A percentile compares a stretch with the other conserved stretches of the same genome.
These are phyloP conservation scores for Solanum hybrid DNA, from an alignment of 305 asterid species.

Conservation along the genomic window DNA sequence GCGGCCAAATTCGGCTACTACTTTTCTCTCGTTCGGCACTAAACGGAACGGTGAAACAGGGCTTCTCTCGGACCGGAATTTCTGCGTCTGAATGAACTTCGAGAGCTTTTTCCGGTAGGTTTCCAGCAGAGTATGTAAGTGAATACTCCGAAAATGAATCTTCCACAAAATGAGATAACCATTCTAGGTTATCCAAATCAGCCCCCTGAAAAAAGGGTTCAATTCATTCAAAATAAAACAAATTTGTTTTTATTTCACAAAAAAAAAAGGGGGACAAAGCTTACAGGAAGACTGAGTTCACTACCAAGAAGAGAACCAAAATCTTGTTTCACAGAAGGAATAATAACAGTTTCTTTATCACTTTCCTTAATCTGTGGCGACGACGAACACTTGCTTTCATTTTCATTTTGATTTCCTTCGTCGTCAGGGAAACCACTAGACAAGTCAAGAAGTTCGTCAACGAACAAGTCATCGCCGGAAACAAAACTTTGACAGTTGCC, in stretches of 20 bases:
- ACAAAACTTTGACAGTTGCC: neutral
- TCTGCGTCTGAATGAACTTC: neutral
- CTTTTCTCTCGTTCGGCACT: slow-evolving; percentile 44
- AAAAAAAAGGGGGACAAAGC: neutral
- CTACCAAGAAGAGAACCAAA: neutral
- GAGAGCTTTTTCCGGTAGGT: slow-evolving; percentile 1
- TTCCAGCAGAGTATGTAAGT: slow-evolving; percentile 7
- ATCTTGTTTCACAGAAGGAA: neutral
- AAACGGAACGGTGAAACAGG: slow-evolving; percentile 30
- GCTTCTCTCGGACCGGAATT: slow-evolving; percentile 12
- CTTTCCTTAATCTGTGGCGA: neutral
- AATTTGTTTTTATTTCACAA: neutral
- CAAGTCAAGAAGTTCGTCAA: neutral
- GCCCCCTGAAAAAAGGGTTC: slow-evolving; percentile 28
- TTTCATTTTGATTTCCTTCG: neutral
- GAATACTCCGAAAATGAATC: slow-evolving; percentile 55
- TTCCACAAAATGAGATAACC: slow-evolving; percentile 60
- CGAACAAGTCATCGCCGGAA: neutral
- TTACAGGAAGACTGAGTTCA: neutral
- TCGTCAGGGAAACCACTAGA: neutral
- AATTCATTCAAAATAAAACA: neutral
- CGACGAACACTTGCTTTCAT: neutral
- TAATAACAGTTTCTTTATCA: neutral
- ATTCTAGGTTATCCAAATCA: slow-evolving; percentile 61
- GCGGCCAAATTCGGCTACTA: slow-evolving; percentile 35